Percentiles rank a stretch among this genome's conserved stretches.
These are phyloP conservation scores for Barnettozyma botsteinii DNA, from an alignment of 805 yeast genomes.

Conservation along the genomic window DNA sequence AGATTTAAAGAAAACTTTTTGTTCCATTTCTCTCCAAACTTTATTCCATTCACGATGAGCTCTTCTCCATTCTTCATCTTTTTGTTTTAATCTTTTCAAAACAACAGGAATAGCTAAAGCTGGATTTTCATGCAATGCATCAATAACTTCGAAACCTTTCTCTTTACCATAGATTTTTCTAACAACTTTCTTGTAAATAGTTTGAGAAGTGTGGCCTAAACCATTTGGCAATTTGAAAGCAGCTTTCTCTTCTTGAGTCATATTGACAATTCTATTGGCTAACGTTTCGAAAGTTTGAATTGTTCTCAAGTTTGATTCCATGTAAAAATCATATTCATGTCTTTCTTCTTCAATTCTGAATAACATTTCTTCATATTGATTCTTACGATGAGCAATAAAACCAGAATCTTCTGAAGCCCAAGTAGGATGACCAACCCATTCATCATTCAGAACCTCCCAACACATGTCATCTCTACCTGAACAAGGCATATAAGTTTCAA, in stretches of 20 bases:
- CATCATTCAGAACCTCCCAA: conserved; percentile 97
- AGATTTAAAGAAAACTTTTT: conserved; percentile 87
- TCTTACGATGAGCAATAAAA: conserved; percentile 96
- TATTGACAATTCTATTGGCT: conserved; percentile 87
- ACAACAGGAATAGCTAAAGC: conserved; percentile 93
- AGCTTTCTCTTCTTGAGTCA: conserved; percentile 87
- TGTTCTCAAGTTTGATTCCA: conserved; percentile 91
- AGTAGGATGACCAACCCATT: conserved; percentile 99
- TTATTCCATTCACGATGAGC: conserved; percentile 98
- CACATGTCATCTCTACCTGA: conserved; percentile 98
- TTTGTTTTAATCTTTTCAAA: conserved; percentile 86
- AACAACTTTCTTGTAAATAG: conserved; percentile 90
- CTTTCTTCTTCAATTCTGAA: conserved; percentile 97
- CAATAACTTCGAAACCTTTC: conserved; percentile 93
- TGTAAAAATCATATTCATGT: conserved; percentile 92
- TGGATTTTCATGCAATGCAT: conserved; percentile 92
- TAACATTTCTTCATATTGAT: conserved; percentile 93
- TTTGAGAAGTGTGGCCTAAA: conserved; percentile 82
- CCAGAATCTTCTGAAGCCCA: conserved; percentile 99
- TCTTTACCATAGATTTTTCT: conserved; percentile 91
- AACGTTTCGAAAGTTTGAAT: conserved; percentile 94
- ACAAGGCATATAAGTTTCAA: conserved; percentile 95
- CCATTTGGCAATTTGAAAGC: conserved; percentile 87
- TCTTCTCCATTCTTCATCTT: conserved; percentile 98
- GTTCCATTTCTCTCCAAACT: conserved; percentile 98